A percentile compares a stretch with the other conserved stretches of the same genome.
phyloP scores from a whole-genome alignment of 2,329 filamentous ascomycete genomes.

The Fusarium robinianum region DNA sequence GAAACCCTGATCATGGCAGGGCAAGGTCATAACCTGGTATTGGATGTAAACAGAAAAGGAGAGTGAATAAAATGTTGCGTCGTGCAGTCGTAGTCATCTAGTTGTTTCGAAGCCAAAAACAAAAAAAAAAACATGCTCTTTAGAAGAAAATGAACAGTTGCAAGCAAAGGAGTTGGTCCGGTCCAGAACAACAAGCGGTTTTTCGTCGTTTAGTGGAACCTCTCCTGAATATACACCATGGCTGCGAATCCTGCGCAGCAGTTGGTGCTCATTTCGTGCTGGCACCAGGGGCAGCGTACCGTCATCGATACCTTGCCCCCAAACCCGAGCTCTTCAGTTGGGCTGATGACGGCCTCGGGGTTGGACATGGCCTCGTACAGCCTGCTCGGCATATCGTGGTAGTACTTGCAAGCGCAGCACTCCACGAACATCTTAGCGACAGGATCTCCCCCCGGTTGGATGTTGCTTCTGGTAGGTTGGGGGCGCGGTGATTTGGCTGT shows the following conservation, averaged over 20 bases:
- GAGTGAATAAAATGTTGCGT: conserved; percentile 19
- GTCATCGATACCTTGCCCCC: conserved; percentile 62
- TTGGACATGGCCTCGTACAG: conserved; percentile 68
- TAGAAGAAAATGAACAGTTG: neutral
- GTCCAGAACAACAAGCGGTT: neutral
- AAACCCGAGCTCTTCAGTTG: conserved; percentile 55
- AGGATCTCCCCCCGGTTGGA: conserved; percentile 43
- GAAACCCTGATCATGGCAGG: no score
- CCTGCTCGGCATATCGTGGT: conserved; percentile 67
- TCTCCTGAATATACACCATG: conserved; percentile 68
- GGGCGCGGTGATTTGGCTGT: conserved; percentile 19
- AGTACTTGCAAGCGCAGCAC: conserved; percentile 67
- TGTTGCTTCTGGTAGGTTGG: conserved; percentile 16
- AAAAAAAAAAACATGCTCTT: neutral
- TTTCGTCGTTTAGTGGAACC: conserved; percentile 50
- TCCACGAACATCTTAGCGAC: conserved; percentile 68
- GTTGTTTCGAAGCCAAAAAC: conserved; percentile 4
- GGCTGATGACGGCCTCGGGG: conserved; percentile 57
- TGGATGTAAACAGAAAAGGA: neutral
- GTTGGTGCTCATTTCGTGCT: conserved; percentile 68
- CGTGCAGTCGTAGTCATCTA: conserved; percentile 20
- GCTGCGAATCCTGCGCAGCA: conserved; percentile 73
- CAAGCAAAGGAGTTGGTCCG: neutral
- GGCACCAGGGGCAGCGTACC: conserved; percentile 73
- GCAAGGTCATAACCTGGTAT: no score